Base-by-base conservation (phyloP, 2,329 filamentous ascomycete species). In the Sporothrix sp. region DNA sequence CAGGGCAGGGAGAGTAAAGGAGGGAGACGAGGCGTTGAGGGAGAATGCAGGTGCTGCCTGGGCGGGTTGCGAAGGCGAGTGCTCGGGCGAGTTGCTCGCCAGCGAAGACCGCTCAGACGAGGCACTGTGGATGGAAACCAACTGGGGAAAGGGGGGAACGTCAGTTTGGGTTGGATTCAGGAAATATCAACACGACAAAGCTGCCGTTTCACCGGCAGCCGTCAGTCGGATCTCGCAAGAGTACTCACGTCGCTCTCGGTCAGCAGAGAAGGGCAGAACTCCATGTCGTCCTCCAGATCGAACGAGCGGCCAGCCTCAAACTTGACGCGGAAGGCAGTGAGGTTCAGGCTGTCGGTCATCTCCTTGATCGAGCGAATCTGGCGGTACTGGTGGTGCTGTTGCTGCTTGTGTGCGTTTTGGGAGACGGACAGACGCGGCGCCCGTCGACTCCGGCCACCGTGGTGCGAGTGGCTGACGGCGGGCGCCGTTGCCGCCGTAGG, bases 261-360 rank as follows among this genome's bases (percentile, higher is more conserved):
- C 72, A 97, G 74, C 60, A 97, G 78, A 65, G 84, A 82, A 56
- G 91, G 91, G 70, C 90, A 96, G 69, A 97, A 97, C 68, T 95
- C 85, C 71, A 95, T 78, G 66, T 97, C 91, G 65, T 97, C 91
- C 63, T 96, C 91, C 56, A 97, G 77, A 60, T 97, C 91, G 63
- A 97, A 97, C 9, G 90, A 95, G 53, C 89, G 82, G 53, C 87
- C 88, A 57, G 88, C 86, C 71, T 97, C 90, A 60, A 95, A 95
- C 63, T 89, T 84, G 59, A 81, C 81, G 60, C 91, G 85, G 72
- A 95, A 96, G 56, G 82, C 81, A 54, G 78, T 77, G 54, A 94
- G 74, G 46, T 82, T 79, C 18, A 81, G 81, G n/a, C 84, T 76
- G 67, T 95, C 89, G 60, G 82, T 82, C 57, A 88, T 71, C 66